Base-by-base conservation (phyloP, 306 rosid species). In the Potentilla sterilis region DNA sequence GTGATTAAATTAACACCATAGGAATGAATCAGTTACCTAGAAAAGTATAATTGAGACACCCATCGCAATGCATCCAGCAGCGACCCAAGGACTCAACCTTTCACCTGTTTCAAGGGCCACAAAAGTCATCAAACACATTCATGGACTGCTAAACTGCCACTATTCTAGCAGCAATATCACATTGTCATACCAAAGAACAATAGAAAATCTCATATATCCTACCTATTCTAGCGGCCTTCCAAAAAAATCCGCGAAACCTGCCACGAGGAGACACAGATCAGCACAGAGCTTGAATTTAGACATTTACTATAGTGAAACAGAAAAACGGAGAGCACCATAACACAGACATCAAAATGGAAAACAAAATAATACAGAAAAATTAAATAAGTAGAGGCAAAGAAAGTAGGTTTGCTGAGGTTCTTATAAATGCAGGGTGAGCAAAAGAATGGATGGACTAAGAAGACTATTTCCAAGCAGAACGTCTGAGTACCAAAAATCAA, bases 221-320 rank as follows among this genome's bases (percentile, higher is more conserved):
- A 81, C 85, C 85, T 77, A 81, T 81, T 81, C 85, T 77, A 9
- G 85, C 85, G 4, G 85, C 85, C 72, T 81, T 81, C 85, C 85
- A 81, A 24, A 81, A 81, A 37, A 81, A 77, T 32, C 85, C 85
- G 4, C 85, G 81, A 38, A 81, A 81, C 37, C 85, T 81, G 85
- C 77, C 66, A 77, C 52, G 47, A 67, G 6, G 21, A 76, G 35
- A 73, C 41, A 70, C 28, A 46, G 11, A 19, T 81, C n/a, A 76
- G 42, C 70, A 71, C 22, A 7, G 14, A n/a, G 0, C 69, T n/a
- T 67, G 70, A 34, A 46, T 41, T 41, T 67, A 16, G 38, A 47
- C 70, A 47, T 2, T 28, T 37, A 18, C 12, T 9, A 74, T 2
- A 59, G 14, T 34, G 42, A 11, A 34, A 55, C 32, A 7, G 52